A percentile compares a stretch with the other conserved stretches of the same genome.
Evolutionary conservation across 2,329 filamentous ascomycete genomes (phyloP).

Genomic region (Ramularia endophylla): DNA sequence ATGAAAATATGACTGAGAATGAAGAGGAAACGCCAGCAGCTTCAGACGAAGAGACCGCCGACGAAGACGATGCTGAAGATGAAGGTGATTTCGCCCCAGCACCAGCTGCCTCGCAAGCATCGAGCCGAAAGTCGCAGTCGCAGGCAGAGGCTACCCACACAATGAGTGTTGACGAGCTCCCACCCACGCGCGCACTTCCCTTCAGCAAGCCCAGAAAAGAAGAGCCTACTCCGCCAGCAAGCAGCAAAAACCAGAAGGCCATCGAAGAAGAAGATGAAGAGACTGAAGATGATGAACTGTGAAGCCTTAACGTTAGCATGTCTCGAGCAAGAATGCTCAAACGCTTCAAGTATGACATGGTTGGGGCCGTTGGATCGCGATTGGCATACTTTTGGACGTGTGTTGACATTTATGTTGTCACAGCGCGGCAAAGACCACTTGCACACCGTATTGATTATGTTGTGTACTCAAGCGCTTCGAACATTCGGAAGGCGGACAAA

Average conservation of each 20-base stretch:
- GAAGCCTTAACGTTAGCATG: no score
- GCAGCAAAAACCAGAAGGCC: neutral
- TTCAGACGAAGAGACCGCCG: slow-evolving; percentile 19
- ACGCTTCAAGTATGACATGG: no score
- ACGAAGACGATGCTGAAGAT: slow-evolving; percentile 23
- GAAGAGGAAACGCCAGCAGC: slow-evolving; percentile 23
- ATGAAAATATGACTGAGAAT: slow-evolving; percentile 33
- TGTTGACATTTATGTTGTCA: no score
- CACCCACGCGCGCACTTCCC: slow-evolving; percentile 20
- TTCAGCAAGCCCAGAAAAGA: slow-evolving; percentile 12
- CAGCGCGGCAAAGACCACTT: no score
- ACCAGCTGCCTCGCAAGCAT: neutral
- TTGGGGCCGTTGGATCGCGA: no score
- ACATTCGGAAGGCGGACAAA: no score
- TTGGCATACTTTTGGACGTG: no score
- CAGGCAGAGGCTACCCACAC: slow-evolving; percentile 2
- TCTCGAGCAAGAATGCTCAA: no score
- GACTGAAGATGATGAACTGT: slow-evolving; percentile 32
- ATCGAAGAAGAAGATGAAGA: slow-evolving; percentile 23
- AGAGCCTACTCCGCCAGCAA: slow-evolving; percentile 9
- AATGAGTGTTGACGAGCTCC: slow-evolving; percentile 10
- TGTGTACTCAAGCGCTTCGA: no score
- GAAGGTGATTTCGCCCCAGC: slow-evolving; percentile 1
- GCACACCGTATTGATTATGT: no score
- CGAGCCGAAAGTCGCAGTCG: slow-evolving; percentile 4